These are phyloP conservation scores for Boechera stricta DNA, from an alignment of 345 rosid genomes.

Conservation along the genomic window DNA sequence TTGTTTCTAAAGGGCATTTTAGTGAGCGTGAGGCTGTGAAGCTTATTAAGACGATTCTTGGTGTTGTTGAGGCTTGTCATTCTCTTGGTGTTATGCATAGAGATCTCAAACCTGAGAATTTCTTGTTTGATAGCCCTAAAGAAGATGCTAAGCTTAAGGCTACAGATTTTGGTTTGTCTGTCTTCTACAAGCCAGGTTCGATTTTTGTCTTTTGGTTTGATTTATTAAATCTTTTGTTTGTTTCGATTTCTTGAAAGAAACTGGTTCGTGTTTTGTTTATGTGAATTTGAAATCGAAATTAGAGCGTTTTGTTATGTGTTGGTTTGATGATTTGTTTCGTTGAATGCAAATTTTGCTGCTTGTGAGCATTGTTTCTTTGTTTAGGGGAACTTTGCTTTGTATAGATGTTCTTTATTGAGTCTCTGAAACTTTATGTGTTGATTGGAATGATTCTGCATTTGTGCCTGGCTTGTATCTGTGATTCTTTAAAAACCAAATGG, in stretches of 20 bases:
- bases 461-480: neutral
- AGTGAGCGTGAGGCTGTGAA: slow-evolving; percentile 95
- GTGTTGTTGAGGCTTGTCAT: slow-evolving; percentile 92
- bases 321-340: neutral
- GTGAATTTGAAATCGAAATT: no score
- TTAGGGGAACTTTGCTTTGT: neutral
- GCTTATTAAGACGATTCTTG: slow-evolving; percentile 83
- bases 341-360: neutral
- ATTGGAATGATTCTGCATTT: slow-evolving; percentile 1
- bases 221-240: neutral
- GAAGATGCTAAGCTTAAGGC: slow-evolving; percentile 91
- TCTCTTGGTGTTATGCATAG: slow-evolving; percentile 98
- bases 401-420: neutral
- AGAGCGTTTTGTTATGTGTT: neutral
- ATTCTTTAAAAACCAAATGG: no score
- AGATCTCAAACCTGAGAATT: slow-evolving; percentile 98
- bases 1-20: slow-evolving; percentile 92
- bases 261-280: neutral
- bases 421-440: neutral
- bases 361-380: neutral
- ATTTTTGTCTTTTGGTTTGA: neutral
- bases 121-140: slow-evolving; percentile 75
- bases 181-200: slow-evolving; percentile 95
- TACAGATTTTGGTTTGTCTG: slow-evolving; percentile 91
- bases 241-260: neutral